A percentile compares a stretch with the other conserved stretches of the same genome.
These are phyloP conservation scores for Trametes sanguinea DNA, from an alignment of 768 basidiomycete genomes.

Conservation along the genomic window DNA sequence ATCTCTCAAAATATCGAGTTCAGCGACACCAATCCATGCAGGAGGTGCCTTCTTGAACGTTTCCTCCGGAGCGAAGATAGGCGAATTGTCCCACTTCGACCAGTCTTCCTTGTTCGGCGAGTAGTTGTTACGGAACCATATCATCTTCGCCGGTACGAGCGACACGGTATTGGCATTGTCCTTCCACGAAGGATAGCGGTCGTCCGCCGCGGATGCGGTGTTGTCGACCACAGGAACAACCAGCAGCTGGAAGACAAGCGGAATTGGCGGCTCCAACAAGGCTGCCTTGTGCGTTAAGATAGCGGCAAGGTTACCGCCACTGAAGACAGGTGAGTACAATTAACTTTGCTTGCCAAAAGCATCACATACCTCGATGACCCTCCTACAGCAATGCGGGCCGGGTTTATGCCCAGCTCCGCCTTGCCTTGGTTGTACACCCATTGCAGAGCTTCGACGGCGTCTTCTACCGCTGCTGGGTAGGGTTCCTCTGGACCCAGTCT, in stretches of 20 bases:
- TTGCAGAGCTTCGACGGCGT: conserved; percentile 63
- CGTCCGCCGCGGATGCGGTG: conserved; percentile 49
- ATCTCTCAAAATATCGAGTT: conserved; percentile 64
- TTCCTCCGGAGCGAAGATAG: conserved; percentile 64
- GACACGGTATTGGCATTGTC: conserved; percentile 60
- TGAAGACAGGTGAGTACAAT: conserved; percentile 29
- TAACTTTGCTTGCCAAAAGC: neutral
- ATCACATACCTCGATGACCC: conserved; percentile 64
- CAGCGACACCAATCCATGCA: conserved; percentile 65
- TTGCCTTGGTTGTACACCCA: conserved; percentile 59
- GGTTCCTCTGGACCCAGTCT: conserved; percentile 70
- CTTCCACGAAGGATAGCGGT: conserved; percentile 50
- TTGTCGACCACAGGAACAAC: conserved; percentile 77
- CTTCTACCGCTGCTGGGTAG: conserved; percentile 72
- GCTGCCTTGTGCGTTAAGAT: conserved; percentile 65
- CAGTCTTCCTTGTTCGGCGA: conserved; percentile 62
- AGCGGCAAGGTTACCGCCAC: conserved; percentile 72
- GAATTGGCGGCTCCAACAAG: conserved; percentile 48
- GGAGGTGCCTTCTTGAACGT: conserved; percentile 52
- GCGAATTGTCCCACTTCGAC: conserved; percentile 69
- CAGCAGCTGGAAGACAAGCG: conserved; percentile 61
- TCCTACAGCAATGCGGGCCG: conserved; percentile 62
- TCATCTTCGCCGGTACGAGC: conserved; percentile 64
- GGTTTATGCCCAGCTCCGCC: conserved; percentile 48
- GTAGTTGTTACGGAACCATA: conserved; percentile 74